These are phyloP conservation scores for Fusarium cicatricum DNA, from an alignment of 2,329 filamentous ascomycete species.

Conservation along the genomic window DNA sequence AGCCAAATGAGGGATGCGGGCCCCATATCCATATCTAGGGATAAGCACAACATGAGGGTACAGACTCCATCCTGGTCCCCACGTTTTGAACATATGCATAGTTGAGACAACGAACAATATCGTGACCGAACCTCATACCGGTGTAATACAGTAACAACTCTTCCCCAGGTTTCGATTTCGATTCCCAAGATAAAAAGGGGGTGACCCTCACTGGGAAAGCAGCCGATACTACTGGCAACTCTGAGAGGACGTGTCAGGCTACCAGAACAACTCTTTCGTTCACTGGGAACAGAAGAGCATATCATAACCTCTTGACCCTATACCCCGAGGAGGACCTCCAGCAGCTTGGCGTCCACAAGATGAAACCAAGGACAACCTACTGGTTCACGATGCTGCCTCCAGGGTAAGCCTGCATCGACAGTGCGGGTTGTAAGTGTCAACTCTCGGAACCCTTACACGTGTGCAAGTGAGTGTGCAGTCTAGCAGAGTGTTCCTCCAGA, in stretches of 20 bases:
- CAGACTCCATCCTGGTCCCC: constrained; percentile 26
- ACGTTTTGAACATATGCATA: constrained; percentile 13
- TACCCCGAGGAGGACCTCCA: background rate
- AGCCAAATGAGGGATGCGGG: constrained; percentile 33
- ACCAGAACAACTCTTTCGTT: too few species aligned
- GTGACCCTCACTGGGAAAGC: too few species aligned
- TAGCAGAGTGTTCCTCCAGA: constrained; percentile 19
- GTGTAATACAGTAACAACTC: too few species aligned
- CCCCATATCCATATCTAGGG: constrained; percentile 31
- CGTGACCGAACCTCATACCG: background rate
- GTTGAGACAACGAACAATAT: background rate
- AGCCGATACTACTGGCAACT: too few species aligned
- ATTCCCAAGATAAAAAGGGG: too few species aligned
- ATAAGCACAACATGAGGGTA: constrained; percentile 25
- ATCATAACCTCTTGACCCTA: background rate
- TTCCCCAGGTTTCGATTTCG: too few species aligned
- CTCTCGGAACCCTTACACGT: constrained; percentile 19
- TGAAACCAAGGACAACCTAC: constrained; percentile 1
- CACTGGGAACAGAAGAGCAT: too few species aligned
- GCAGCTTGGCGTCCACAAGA: background rate
- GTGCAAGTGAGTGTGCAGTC: constrained; percentile 19
- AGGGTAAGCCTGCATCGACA: constrained; percentile 25
- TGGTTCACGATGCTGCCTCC: constrained; percentile 24
- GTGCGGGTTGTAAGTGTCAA: constrained; percentile 3
- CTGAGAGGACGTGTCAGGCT: too few species aligned